Evolutionary conservation across 2,329 filamentous ascomycete species (phyloP), one percentile per base, ranked within the genome.

Genomic region (Pestalotiopsis sp.): DNA sequence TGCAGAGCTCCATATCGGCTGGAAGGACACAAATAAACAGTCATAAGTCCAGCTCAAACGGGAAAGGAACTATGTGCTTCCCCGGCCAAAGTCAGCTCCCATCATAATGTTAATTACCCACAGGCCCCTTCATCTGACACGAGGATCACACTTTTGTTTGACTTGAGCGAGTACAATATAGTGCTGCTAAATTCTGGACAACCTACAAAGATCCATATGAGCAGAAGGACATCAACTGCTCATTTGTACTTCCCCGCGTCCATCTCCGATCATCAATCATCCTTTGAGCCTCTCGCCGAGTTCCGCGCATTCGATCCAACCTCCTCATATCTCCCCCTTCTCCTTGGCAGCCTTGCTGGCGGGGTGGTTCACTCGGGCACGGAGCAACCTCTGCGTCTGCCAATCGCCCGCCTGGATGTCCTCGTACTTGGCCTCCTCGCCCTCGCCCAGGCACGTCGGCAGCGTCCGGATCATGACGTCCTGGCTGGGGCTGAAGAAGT

Each of bases 401-500:
- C 66, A 68, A 49, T 68, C 69, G 12, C 66, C 69, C 3, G 66
- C 69, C 31, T 45, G 56, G 11, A 70, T 64, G 38, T 66, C 66
- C 20, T 62, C 66, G 45, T 70, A 68, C 66, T 56, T 64, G 4
- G 69, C 61, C 38, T n/a, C 39, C 66, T 70, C 66, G 36, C 69
- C 69, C 2, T 61, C 61, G n/a, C 60, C 17, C 27, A 70, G 38
- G 49, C 69, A 70, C 4, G 66, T 63, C 20, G 69, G 69, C 13
- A 84, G 74, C 58, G 79, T 78, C 64, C 73, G 71, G 9, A 84
- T 78, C 20, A 82, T 69, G 73, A 82, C 83, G 17, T 77, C 69
- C 70, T 81, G 77, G 3, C 82, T 82, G 1, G 82, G 83, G 74
- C 84, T 82, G 70, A 84, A 84, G 74, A 85, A 85, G 73, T 84